phyloP scores from a whole-genome alignment of 2,329 filamentous ascomycete genomes.

The Sporothrix schenckii region DNA sequence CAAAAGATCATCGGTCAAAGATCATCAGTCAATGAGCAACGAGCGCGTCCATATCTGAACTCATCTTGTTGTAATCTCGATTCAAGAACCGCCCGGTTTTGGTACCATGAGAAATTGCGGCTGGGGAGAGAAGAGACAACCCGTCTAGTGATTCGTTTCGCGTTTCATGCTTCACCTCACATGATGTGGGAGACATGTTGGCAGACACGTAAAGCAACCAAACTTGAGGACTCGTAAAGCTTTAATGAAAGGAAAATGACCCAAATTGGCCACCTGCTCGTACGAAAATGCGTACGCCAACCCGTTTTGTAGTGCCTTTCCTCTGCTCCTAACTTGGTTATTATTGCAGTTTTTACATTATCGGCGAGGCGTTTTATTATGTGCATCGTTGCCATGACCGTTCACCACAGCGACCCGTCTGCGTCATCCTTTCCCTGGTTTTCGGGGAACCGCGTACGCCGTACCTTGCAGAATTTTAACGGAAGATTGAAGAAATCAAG shows the following conservation, averaged over 20 bases:
- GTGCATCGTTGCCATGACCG: neutral
- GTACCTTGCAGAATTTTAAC: neutral
- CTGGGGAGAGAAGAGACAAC: conserved; percentile 3
- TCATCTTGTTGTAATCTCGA: neutral
- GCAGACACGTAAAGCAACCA: conserved; percentile 10
- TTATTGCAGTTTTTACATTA: neutral
- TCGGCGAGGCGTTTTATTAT: neutral
- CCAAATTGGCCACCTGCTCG: neutral
- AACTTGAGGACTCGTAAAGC: neutral
- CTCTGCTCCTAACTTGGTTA: too few relatives aligned
- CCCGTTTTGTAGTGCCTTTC: neutral
- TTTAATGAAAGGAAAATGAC: neutral
- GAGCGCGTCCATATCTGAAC: neutral
- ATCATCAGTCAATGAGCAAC: neutral
- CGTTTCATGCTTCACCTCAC: conserved; percentile 1
- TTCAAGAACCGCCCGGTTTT: neutral
- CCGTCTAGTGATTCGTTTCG: conserved; percentile 9
- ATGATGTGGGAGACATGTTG: conserved; percentile 7
- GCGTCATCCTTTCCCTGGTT: neutral
- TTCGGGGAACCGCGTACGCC: neutral
- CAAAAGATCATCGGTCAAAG: neutral
- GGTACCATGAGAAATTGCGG: neutral
- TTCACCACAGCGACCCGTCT: neutral
- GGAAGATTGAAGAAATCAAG: neutral
- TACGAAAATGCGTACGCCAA: conserved; percentile 8